Conservation (phyloP, 495 filamentous ascomycete species). For the Parmelia sp. region DNA sequence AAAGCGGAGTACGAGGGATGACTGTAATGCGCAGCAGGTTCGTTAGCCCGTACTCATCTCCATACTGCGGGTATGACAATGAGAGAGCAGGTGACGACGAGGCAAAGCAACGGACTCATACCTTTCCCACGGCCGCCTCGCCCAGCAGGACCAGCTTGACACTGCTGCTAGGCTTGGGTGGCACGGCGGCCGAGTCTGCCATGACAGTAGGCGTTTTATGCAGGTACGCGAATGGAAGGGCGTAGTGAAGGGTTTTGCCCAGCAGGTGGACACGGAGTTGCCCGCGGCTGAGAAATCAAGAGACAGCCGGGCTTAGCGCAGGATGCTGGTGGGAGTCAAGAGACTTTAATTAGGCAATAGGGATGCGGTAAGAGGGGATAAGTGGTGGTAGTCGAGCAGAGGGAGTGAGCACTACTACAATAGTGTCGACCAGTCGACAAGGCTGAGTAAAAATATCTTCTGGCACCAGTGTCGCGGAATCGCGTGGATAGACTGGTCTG, state of each 20-base stretch:
- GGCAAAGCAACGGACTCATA: slow-evolving; percentile 36
- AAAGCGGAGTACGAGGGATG: slow-evolving; percentile 93
- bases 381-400: neutral
- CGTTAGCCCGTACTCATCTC: neutral
- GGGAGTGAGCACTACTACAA: slow-evolving; percentile 12
- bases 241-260: neutral
- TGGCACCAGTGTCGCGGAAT: slow-evolving; percentile 7
- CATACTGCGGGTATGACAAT: slow-evolving; percentile 4
- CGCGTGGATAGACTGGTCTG: neutral
- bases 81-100: slow-evolving; percentile 9
- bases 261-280: slow-evolving; percentile 7
- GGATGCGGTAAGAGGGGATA: neutral
- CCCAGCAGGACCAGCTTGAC: slow-evolving; percentile 97
- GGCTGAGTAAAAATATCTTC: slow-evolving; percentile 9
- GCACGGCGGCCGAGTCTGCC: slow-evolving; percentile 41
- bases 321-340: neutral
- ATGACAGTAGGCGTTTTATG: slow-evolving; percentile 18
- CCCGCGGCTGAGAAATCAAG: slow-evolving; percentile 15
- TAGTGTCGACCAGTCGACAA: neutral
- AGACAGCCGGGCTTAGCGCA: slow-evolving; percentile 20
- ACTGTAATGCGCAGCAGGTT: slow-evolving; percentile 49
- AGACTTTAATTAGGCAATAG: neutral
- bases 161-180: slow-evolving; percentile 94
- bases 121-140: slow-evolving; percentile 97
- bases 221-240: slow-evolving; percentile 2